Conservation (phyloP, 352 stramenopile genomes). For the Pilasporangium apinafurcum region DNA sequence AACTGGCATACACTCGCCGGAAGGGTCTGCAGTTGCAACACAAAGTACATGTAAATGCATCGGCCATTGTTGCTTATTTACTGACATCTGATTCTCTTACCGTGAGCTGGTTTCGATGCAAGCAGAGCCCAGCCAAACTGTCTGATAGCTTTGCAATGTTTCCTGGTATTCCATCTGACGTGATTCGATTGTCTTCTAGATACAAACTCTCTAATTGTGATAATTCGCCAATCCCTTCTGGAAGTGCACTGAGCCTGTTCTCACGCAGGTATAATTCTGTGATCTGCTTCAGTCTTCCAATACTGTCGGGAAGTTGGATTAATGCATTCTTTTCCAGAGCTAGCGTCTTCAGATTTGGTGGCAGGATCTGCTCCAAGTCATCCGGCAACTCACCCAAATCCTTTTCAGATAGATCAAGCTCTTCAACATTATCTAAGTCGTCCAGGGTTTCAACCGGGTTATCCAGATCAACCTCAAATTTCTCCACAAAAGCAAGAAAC, state of each 20-base stretch:
- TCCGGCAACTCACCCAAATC: conserved; percentile 46
- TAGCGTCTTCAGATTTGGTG: conserved; percentile 62
- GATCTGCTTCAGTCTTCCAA: conserved; percentile 45
- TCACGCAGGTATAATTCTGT: conserved; percentile 81
- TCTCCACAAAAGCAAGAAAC: conserved; percentile 59
- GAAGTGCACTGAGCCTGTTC: conserved; percentile 59
- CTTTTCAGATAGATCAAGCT: conserved; percentile 82
- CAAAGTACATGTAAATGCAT: not conserved
- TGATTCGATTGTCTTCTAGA: conserved; percentile 82
- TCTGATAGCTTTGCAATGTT: conserved; percentile 32
- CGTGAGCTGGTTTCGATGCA: conserved; percentile 78
- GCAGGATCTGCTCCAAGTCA: conserved; percentile 43
- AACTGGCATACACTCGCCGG: conserved; percentile 61
- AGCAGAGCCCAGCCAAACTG: conserved; percentile 57
- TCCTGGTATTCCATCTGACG: conserved; percentile 44
- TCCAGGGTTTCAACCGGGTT: conserved; percentile 50
- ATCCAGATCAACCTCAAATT: conserved; percentile 64
- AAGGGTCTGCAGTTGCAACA: conserved; percentile 23
- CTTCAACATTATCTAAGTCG: conserved; percentile 66
- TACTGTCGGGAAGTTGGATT: conserved; percentile 34
- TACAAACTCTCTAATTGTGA: conserved; percentile 75
- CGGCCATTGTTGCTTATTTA: not conserved
- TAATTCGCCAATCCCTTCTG: conserved; percentile 40
- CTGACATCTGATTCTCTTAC: conserved; percentile 14
- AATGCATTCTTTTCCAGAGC: conserved; percentile 80